Evolutionary conservation across 2,329 filamentous ascomycete genomes (phyloP), one percentile per base, ranked within the genome.

Genomic region (Bertia moriformis): DNA sequence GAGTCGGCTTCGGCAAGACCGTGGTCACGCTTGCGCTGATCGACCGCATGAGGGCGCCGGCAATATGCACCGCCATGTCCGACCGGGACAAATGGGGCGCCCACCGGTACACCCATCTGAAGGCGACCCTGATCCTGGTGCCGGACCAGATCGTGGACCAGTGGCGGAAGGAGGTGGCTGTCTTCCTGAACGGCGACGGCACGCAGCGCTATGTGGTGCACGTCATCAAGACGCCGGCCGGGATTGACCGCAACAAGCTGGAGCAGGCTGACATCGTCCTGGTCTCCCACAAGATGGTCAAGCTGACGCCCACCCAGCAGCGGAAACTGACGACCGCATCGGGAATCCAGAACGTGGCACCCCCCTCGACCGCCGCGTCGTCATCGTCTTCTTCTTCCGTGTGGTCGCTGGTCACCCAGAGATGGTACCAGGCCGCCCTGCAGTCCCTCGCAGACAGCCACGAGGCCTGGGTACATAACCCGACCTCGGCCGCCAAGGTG

Each of bases 1-100:
- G 63, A 19, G 58, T 65, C 13, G 63, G 63, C 14, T 65, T 58
- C 39, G 62, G 63, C 1, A 66, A 66, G 47, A 66, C 63, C 0
- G 51, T 64, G 3, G 48, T 63, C 18, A 56, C 49, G 4, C 52
- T 66, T 12, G 60, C 54, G 2, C 48, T 64, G 3, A 50, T 63
- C 4, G 53, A 57, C 18, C 42, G 41, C 4, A 53, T 54, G 39
- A 32, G 43, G 4, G 1, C 41, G 0, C 51, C 49, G 14, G 53
- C 57, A 37, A 17, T 37, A 2, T n/a, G 3, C 0, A 13, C 42
- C 1, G 56, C 51, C 10, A 37, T 50, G n/a, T n/a, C n/a, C 0
- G 29, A 47, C 7, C 44, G 56, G 3, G 15, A 10, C 1, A 18
- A 30, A 3, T 42, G 51, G 42, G 4, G 20, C 14, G 30, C 18